Evolutionary conservation across 2,329 filamentous ascomycete genomes (phyloP).

Genomic region (Incumbomyces lentus): DNA sequence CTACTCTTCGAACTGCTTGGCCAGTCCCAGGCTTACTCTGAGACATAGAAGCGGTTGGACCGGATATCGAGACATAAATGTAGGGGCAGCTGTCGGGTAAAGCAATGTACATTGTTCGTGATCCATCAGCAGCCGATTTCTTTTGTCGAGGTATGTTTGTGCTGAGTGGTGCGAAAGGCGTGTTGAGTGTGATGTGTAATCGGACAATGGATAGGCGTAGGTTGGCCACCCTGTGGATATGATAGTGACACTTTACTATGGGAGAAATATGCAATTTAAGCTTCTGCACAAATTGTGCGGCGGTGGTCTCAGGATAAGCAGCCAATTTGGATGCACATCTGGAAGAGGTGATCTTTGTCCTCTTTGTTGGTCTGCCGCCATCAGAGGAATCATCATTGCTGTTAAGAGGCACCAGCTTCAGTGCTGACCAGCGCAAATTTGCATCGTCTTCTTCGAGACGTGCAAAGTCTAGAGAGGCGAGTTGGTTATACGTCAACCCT

Average conservation of each 20-base stretch:
- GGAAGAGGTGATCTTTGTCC: slow-evolving; percentile 19
- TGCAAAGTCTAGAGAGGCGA: slow-evolving; percentile 45
- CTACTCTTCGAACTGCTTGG: slow-evolving; percentile 10
- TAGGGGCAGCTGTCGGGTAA: slow-evolving; percentile 73
- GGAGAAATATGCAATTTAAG: slow-evolving; percentile 65
- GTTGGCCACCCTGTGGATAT: slow-evolving; percentile 50
- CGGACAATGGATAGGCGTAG: slow-evolving; percentile 65
- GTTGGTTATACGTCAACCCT: slow-evolving; percentile 44
- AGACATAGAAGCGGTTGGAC: slow-evolving; percentile 26
- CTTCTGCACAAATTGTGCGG: slow-evolving; percentile 66
- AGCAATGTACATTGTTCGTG: slow-evolving; percentile 65
- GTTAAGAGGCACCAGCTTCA: slow-evolving; percentile 31
- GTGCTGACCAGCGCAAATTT: slow-evolving; percentile 43
- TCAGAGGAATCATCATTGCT: slow-evolving; percentile 17
- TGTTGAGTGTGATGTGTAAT: slow-evolving; percentile 62
- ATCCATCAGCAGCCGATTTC: slow-evolving; percentile 43
- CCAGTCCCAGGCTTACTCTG: slow-evolving; percentile 11
- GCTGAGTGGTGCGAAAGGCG: slow-evolving; percentile 55
- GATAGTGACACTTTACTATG: slow-evolving; percentile 74
- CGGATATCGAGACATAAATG: slow-evolving; percentile 53
- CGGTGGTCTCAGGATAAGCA: slow-evolving; percentile 42
- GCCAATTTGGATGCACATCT: slow-evolving; percentile 17
- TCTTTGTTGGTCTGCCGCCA: slow-evolving; percentile 19
- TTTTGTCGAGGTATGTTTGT: slow-evolving; percentile 27
- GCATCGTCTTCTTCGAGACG: slow-evolving; percentile 44